phyloP scores from a whole-genome alignment of 148 eudicot genomes.

The Linanthus parryae region DNA sequence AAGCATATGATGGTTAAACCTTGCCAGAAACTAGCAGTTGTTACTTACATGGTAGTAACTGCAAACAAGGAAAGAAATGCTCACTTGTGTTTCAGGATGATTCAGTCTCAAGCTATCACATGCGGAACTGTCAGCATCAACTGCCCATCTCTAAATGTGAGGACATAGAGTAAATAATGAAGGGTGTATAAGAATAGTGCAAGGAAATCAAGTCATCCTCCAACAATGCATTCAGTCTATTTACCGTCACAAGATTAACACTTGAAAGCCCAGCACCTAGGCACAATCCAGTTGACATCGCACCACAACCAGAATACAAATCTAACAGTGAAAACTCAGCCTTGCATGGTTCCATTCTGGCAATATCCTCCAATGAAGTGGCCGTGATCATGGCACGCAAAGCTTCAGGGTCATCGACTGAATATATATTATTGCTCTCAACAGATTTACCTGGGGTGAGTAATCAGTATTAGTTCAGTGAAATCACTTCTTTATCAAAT shows the following conservation, averaged over 20 bases:
- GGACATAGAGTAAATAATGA: background rate
- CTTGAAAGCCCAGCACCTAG: conserved; percentile 46
- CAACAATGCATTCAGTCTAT: background rate
- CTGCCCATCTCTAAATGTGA: conserved; percentile 40
- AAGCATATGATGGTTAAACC: background rate
- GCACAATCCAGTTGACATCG: conserved; percentile 51
- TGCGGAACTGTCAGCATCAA: conserved; percentile 35
- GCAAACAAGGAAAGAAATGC: conserved; percentile 14
- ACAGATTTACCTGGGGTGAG: conserved; percentile 4
- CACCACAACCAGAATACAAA: conserved; percentile 52
- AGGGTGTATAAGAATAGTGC: background rate
- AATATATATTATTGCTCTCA: conserved; percentile 24
- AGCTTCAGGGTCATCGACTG: conserved; percentile 18
- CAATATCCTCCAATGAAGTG: conserved; percentile 16
- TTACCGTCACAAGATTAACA: conserved; percentile 36
- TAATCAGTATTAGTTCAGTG: conserved; percentile 1
- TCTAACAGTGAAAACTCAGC: conserved; percentile 38
- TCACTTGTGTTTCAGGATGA: conserved; percentile 42
- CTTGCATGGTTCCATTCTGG: conserved; percentile 16
- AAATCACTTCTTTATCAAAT: background rate
- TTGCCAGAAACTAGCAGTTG: background rate
- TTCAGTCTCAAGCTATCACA: conserved; percentile 52
- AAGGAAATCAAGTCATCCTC: background rate
- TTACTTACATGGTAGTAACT: background rate
- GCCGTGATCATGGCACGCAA: conserved; percentile 22